A percentile compares a stretch with the other conserved stretches of the same genome.
Conservation (phyloP, 345 rosid genomes). For the Acer yangbiense region DNA sequence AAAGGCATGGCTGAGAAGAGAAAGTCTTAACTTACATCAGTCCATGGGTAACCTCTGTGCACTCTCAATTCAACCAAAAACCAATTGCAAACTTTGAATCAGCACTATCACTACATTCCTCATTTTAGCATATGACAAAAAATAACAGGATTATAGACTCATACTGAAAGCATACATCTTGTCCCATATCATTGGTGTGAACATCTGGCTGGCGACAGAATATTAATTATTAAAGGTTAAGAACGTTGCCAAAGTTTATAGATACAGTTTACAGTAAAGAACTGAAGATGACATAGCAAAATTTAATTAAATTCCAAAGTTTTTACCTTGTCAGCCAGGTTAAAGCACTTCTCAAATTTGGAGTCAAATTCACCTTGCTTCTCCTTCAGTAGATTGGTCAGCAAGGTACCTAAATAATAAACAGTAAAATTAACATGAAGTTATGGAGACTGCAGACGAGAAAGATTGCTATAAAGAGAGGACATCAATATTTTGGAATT, state of each 20-base stretch:
- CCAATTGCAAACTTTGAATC: neutral
- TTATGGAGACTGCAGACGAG: neutral
- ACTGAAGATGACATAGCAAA: neutral
- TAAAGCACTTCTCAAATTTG: constrained; percentile 60
- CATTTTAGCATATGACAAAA: neutral
- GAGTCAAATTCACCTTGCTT: constrained; percentile 69
- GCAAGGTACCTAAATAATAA: constrained; percentile 41
- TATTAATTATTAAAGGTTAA: neutral
- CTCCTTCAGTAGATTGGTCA: constrained; percentile 57
- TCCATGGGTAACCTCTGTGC: neutral
- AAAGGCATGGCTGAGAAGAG: neutral
- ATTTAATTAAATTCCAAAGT: neutral
- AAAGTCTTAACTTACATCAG: neutral
- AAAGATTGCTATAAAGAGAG: constrained; percentile 7
- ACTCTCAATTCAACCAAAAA: neutral
- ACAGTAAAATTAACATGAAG: constrained; percentile 7
- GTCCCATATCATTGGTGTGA: neutral
- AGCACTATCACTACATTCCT: neutral
- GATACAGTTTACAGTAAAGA: neutral
- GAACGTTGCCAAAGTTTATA: neutral
- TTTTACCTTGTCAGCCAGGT: constrained; percentile 62
- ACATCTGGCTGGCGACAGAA: constrained; percentile 6
- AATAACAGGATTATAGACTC: neutral
- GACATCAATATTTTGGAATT: constrained; percentile 8
- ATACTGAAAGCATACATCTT: neutral